phyloP scores from a whole-genome alignment of 495 filamentous ascomycete genomes.

The Lophium mytilinum region DNA sequence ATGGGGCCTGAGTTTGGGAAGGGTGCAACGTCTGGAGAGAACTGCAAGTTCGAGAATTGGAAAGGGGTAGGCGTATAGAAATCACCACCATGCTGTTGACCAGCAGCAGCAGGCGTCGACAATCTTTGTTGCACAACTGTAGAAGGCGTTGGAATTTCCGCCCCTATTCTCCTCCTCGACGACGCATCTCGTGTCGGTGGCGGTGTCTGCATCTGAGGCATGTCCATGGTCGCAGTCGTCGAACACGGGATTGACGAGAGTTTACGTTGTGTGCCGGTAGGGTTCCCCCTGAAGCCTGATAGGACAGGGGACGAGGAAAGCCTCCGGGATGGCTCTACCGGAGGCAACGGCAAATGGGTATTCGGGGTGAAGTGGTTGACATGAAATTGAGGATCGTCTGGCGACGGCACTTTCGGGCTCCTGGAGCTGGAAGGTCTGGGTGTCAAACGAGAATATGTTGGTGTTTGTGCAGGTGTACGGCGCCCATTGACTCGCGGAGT shows the following conservation, averaged over 20 bases:
- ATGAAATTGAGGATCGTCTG: slow-evolving; percentile 37
- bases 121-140: slow-evolving; percentile 35
- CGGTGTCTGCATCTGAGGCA: slow-evolving; percentile 56
- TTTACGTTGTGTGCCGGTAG: slow-evolving; percentile 15
- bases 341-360: slow-evolving; percentile 43
- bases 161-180: slow-evolving; percentile 28
- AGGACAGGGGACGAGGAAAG: slow-evolving; percentile 47
- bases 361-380: slow-evolving; percentile 51
- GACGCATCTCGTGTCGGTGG: slow-evolving; percentile 54
- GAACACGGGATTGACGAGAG: slow-evolving; percentile 30
- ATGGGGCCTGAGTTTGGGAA: slow-evolving; percentile 64
- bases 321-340: slow-evolving; percentile 50
- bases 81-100: slow-evolving; percentile 30
- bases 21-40: slow-evolving; percentile 60
- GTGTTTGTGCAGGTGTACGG: slow-evolving; percentile 30
- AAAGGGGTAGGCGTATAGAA: slow-evolving; percentile 26
- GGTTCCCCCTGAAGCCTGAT: slow-evolving; percentile 35
- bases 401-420: slow-evolving; percentile 11
- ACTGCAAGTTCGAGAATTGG: slow-evolving; percentile 48
- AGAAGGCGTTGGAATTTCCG: slow-evolving; percentile 31
- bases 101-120: slow-evolving; percentile 40
- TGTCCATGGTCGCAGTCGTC: slow-evolving; percentile 36
- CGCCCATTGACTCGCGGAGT: slow-evolving; percentile 33
- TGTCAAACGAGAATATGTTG: slow-evolving; percentile 22
- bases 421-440: slow-evolving; percentile 24